Evolutionary conservation across 2,329 filamentous ascomycete genomes (phyloP).

Genomic region (Sarocladium strictum): DNA sequence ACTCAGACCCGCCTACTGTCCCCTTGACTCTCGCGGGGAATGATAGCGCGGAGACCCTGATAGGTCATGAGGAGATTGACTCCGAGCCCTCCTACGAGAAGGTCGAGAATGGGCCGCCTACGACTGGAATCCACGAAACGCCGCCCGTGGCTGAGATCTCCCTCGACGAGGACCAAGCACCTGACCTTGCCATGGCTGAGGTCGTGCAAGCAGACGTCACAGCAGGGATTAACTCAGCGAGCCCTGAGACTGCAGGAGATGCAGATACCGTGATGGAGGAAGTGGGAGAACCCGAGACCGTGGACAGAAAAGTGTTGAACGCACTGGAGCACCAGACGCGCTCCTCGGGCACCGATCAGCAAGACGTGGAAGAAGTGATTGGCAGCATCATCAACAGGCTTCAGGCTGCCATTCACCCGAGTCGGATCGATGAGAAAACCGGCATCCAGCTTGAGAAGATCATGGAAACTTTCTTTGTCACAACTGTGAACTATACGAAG

Average conservation of each 20-base stretch:
- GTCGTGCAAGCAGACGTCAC: not conserved
- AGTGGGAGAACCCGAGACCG: conserved; percentile 1
- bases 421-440: conserved; percentile 51
- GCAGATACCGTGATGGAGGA: conserved; percentile 19
- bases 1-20: conserved; percentile 23
- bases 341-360: conserved; percentile 60
- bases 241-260: conserved; percentile 4
- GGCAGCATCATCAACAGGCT: conserved; percentile 85
- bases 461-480: conserved; percentile 63
- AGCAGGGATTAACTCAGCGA: not conserved
- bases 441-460: conserved; percentile 78
- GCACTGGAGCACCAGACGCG: conserved; percentile 40
- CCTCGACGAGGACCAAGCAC: conserved; percentile 1
- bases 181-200: not conserved
- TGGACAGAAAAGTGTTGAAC: conserved; percentile 40
- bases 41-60: conserved; percentile 46
- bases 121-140: conserved; percentile 18
- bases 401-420: conserved; percentile 77
- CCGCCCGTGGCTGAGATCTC: conserved; percentile 11
- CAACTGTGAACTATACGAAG: conserved; percentile 53
- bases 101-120: conserved; percentile 17
- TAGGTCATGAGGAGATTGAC: conserved; percentile 35
- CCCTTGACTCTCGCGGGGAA: conserved; percentile 36
- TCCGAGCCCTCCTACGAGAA: conserved; percentile 30
- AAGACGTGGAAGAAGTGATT: conserved; percentile 95